Base-by-base conservation (phyloP, 139 green algal genomes). In the Tetradesmus lagerheimii region DNA sequence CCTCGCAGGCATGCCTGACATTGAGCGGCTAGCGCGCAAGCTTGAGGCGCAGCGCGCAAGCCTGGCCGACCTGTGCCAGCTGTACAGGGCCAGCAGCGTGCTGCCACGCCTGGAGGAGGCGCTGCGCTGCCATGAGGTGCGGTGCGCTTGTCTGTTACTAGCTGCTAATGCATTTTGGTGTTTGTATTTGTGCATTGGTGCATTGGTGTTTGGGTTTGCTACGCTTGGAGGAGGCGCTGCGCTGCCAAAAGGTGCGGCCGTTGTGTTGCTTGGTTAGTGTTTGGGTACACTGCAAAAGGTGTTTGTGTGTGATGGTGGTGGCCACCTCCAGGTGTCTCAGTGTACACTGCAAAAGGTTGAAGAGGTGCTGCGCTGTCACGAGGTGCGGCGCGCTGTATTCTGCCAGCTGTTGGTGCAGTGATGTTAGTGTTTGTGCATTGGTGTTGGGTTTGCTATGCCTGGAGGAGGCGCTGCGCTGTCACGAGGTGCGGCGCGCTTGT, bases 1-100 rank as follows among this genome's bases (percentile, higher is more conserved):
- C n/a, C n/a, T n/a, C 14, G 39, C 92, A 97, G 97, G 97, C 45
- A 91, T 99, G 71, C 97, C 98, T 23, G 98, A 99, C 93, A 90
- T 99, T 23, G 97, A 99, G 90, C 92, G 96, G 39, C 93, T 99
- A 14, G 92, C 91, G 0, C 93, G 96, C 35, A 98, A 98, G 94
- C 93, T 99, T 71, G 96, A 99, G 89, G 88, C 89, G 0, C 81
- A 94, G 15, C 94, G 91, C 29, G 90, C 94, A 37, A 94, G 76
- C 8, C 93, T 99, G 67, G 85, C 92, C 39, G 97, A 99, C 87
- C 94, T 99, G 87, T 99, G 97, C 93, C 94, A 96, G 90, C 95
- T 99, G 89, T 99, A 99, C 93, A 92, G 97, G 31, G 97, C 94
- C n/a, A 96, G 91, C 29, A 92, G 92, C 37, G 91, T 92, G 16